phyloP scores from a whole-genome alignment of 2,329 filamentous ascomycete species.

The Botryotinia convoluta region DNA sequence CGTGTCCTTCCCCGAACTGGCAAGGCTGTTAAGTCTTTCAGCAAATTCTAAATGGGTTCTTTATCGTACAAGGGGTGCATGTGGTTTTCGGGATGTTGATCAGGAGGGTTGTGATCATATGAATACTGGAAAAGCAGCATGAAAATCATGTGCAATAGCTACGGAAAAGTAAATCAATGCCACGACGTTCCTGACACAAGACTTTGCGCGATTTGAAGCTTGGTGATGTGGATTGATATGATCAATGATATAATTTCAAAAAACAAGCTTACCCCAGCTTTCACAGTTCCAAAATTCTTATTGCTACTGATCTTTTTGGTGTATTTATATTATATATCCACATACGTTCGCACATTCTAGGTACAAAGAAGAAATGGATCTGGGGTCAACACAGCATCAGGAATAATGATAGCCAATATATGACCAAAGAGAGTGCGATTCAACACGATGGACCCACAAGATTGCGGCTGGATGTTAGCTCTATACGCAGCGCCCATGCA shows the following conservation, averaged over 20 bases:
- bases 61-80: slow-evolving; percentile 34
- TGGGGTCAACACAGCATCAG: not conserved
- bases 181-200: slow-evolving; percentile 30
- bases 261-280: not conserved
- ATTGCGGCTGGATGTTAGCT: not conserved
- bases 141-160: slow-evolving; percentile 36
- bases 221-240: slow-evolving; percentile 12
- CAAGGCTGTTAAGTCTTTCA: slow-evolving; percentile 97
- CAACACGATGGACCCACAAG: no score
- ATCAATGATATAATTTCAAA: not conserved
- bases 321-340: not conserved
- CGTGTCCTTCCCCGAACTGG: slow-evolving; percentile 96
- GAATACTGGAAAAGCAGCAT: slow-evolving; percentile 32
- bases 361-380: not conserved
- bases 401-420: not conserved
- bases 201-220: not conserved
- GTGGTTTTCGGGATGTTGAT: slow-evolving; percentile 37
- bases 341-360: not conserved
- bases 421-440: not conserved
- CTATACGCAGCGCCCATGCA: not conserved
- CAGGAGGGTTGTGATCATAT: slow-evolving; percentile 37
- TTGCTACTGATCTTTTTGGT: not conserved
- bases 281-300: not conserved
- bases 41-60: slow-evolving; percentile 79
- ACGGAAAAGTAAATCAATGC: slow-evolving; percentile 35